phyloP scores from a whole-genome alignment of 495 filamentous ascomycete species.

The Lepidopterella palustris region DNA sequence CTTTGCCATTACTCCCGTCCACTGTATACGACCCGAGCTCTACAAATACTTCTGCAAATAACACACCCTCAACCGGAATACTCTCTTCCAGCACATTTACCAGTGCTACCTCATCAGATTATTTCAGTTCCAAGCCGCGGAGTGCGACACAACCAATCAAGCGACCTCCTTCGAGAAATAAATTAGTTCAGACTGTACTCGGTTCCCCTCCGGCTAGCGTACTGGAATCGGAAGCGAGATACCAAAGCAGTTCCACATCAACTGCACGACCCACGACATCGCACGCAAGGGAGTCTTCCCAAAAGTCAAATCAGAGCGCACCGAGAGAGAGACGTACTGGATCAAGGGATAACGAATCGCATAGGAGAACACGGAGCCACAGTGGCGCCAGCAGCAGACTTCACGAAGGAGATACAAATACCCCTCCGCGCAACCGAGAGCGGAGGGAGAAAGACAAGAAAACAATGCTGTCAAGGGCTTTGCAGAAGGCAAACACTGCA shows the following conservation, averaged over 20 bases:
- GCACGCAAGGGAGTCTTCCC: constrained; percentile 3
- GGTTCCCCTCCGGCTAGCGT: constrained; percentile 23
- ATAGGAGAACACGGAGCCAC: constrained; percentile 15
- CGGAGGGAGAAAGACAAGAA: constrained; percentile 52
- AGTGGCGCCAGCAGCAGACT: constrained; percentile 26
- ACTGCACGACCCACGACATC: constrained; percentile 10
- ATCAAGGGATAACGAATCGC: constrained; percentile 14
- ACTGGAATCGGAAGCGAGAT: constrained; percentile 25
- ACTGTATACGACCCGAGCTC: constrained; percentile 33
- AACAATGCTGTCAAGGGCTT: constrained; percentile 83
- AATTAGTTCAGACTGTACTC: constrained; percentile 19
- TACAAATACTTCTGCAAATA: constrained; percentile 19
- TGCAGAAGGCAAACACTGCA: constrained; percentile 92
- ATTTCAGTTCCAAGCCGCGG: constrained; percentile 19
- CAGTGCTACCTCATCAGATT: constrained; percentile 18
- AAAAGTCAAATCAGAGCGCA: constrained; percentile 8
- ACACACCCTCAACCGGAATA: constrained; percentile 21
- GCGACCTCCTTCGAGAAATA: constrained; percentile 19
- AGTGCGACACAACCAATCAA: constrained; percentile 1
- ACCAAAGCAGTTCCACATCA: constrained; percentile 13
- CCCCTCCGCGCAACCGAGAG: constrained; percentile 27
- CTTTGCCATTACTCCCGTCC: constrained; percentile 28
- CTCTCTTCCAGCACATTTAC: constrained; percentile 20
- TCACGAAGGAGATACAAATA: constrained; percentile 23
- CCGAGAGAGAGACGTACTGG: constrained; percentile 9